A percentile compares a stretch with the other conserved stretches of the same genome.
phyloP scores from a whole-genome alignment of 2,329 filamentous ascomycete species.

The Simplicillium sp. region DNA sequence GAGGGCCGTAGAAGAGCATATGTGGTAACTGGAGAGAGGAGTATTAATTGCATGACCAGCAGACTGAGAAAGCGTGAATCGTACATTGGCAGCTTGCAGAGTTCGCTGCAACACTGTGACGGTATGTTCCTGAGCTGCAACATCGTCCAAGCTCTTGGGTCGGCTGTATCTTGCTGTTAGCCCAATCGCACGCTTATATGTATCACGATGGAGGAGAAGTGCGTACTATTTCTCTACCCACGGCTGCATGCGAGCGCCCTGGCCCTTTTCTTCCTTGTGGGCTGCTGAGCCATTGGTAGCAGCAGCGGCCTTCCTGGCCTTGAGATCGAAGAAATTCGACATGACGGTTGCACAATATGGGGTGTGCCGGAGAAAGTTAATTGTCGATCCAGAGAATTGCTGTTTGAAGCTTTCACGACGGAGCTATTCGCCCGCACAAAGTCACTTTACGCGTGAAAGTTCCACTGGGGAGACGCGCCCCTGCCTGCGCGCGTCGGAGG shows the following conservation, averaged over 20 bases:
- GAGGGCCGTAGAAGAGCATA: constrained; percentile 98
- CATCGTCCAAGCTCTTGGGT: constrained; percentile 87
- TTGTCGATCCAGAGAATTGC: too few relatives aligned
- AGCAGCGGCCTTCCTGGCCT: constrained; percentile 74
- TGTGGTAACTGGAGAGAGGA: constrained; percentile 66
- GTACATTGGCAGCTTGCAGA: constrained; percentile 83
- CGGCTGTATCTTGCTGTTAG: constrained; percentile 50
- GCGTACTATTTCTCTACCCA: constrained; percentile 98
- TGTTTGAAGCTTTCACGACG: too few relatives aligned
- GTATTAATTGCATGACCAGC: neutral
- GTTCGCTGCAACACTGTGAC: constrained; percentile 87
- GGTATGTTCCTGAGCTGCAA: constrained; percentile 95
- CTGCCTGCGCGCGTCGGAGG: too few relatives aligned
- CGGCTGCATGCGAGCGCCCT: constrained; percentile 62
- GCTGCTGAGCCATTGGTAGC: constrained; percentile 52
- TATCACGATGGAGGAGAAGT: constrained; percentile 3
- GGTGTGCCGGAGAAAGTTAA: too few relatives aligned
- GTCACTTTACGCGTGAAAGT: too few relatives aligned
- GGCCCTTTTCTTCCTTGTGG: constrained; percentile 53
- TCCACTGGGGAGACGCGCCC: too few relatives aligned
- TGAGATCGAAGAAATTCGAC: constrained; percentile 92
- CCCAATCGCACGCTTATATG: neutral
- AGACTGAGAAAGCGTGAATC: constrained; percentile 11
- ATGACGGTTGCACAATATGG: constrained; percentile 33
- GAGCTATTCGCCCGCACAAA: too few relatives aligned